Percentiles rank a stretch among this genome's conserved stretches.
Conservation (phyloP, 495 filamentous ascomycete species). For the Chaetomidium leptoderma region DNA sequence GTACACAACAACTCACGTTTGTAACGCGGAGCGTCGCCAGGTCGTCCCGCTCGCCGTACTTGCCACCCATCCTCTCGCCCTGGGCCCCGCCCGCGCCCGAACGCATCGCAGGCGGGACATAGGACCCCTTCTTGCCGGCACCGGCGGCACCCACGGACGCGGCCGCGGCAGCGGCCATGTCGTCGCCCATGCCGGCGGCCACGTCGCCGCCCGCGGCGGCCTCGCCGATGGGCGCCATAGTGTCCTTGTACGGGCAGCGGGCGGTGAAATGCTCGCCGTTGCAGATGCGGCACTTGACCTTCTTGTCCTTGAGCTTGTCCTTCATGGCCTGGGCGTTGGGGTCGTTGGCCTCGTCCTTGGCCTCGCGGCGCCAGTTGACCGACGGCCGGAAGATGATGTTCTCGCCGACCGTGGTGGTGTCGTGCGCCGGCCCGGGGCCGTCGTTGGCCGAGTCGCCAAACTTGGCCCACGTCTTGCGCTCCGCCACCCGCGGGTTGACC, state of each 20-base stretch:
- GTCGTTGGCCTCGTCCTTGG: constrained; percentile 70
- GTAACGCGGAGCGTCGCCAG: constrained; percentile 93
- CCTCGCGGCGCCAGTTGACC: constrained; percentile 84
- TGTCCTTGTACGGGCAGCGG: constrained; percentile 71
- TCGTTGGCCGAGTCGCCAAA: constrained; percentile 73
- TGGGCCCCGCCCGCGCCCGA: constrained; percentile 57
- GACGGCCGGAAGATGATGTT: constrained; percentile 94
- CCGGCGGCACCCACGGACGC: constrained; percentile 52
- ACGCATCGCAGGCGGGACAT: constrained; percentile 88
- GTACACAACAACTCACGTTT: constrained; percentile 68
- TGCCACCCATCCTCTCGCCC: constrained; percentile 87
- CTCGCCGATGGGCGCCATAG: constrained; percentile 55
- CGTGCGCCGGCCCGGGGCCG: constrained; percentile 62
- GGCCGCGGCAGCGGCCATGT: constrained; percentile 34
- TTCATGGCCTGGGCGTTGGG: constrained; percentile 78
- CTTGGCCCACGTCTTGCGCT: constrained; percentile 86
- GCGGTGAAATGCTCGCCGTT: constrained; percentile 98
- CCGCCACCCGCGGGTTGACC: constrained; percentile 94
- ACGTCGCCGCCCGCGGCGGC: constrained; percentile 51
- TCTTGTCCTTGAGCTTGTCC: constrained; percentile 94
- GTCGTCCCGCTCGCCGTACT: constrained; percentile 89
- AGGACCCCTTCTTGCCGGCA: constrained; percentile 68
- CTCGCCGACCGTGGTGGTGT: constrained; percentile 91
- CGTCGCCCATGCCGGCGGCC: constrained; percentile 52
- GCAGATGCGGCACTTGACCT: constrained; percentile 99